Evolutionary conservation across 2,329 filamentous ascomycete genomes (phyloP).

Genomic region (Aspergillus awamori): DNA sequence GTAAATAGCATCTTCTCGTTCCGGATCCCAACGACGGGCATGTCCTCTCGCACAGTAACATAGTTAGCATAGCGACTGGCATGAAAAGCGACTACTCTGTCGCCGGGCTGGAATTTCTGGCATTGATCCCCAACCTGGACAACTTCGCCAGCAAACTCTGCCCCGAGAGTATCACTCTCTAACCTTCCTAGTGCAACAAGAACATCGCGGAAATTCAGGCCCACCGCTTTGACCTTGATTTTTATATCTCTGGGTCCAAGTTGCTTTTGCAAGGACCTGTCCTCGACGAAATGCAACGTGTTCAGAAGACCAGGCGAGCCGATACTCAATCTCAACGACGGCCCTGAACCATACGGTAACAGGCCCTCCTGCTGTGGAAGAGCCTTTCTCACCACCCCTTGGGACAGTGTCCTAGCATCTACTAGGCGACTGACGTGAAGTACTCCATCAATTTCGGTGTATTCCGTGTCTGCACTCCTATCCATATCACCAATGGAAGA

Average conservation of each 20-base stretch:
- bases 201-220: constrained; percentile 30
- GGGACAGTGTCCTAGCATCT: constrained; percentile 1
- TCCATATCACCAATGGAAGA: neutral
- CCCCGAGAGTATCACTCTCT: neutral
- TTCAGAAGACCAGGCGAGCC: constrained; percentile 23
- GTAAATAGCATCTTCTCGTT: neutral
- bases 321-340: constrained; percentile 19
- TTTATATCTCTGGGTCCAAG: constrained; percentile 24
- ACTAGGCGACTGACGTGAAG: constrained; percentile 15
- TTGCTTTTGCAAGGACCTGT: constrained; percentile 1
- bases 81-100: constrained; percentile 17
- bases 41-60: constrained; percentile 21
- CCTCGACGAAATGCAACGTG: constrained; percentile 22
- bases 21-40: constrained; percentile 1
- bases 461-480: constrained; percentile 7
- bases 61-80: constrained; percentile 24
- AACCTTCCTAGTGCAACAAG: constrained; percentile 7
- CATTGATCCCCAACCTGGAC: neutral
- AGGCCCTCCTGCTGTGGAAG: neutral
- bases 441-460: constrained; percentile 12
- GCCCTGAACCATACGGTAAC: neutral
- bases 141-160: constrained; percentile 5
- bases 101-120: constrained; percentile 24
- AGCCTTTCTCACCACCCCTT: neutral
- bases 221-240: constrained; percentile 26